Evolutionary conservation across 2,329 filamentous ascomycete species (phyloP), one percentile per base, ranked within the genome.

Genomic region (Diaporthe sp.): DNA sequence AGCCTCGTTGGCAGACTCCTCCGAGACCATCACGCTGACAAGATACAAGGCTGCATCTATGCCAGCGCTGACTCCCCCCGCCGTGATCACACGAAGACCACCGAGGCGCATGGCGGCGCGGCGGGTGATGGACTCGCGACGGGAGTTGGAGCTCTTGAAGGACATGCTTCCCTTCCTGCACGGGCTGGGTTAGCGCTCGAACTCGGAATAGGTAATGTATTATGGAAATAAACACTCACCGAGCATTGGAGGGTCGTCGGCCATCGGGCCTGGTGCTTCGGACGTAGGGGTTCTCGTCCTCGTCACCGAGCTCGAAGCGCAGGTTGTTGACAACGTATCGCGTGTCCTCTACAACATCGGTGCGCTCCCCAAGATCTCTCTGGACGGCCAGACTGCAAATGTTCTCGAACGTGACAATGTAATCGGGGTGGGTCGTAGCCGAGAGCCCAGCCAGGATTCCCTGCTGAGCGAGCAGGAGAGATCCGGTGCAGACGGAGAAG

Each of bases 321-420:
- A 95, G 92, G 85, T 97, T 97, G 89, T 97, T 97, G 83, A 97
- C 95, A 28, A 97, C 94, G 82, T 97, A 97, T 81, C 94, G 90
- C 81, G 90, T 89, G 78, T 94, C 93, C 82, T 97, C 94, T 81
- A 96, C 90, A 78, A 97, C 93, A 81, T 97, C 94, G 80, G 94
- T 95, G 82, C 94, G 92, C 86, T 95, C 93, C 74, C 91, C 90
- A 79, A 94, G 87, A 83, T 94, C 92, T 78, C 92, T 89, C 75
- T 91, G 90, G 61, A 93, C 90, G 65, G 92, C 91, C 78, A 94
- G 92, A 83, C 93, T 94, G 88, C 94, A 95, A 79, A 95, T 86
- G 80, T 92, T 95, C 88, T 97, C 95, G 82, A 97, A 92, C 79
- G 91, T 93, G 83, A 94, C 95, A 80, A 95, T 89, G 85, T 88